phyloP scores from a whole-genome alignment of 345 rosid genomes.

The Euphorbia pulcherrima region DNA sequence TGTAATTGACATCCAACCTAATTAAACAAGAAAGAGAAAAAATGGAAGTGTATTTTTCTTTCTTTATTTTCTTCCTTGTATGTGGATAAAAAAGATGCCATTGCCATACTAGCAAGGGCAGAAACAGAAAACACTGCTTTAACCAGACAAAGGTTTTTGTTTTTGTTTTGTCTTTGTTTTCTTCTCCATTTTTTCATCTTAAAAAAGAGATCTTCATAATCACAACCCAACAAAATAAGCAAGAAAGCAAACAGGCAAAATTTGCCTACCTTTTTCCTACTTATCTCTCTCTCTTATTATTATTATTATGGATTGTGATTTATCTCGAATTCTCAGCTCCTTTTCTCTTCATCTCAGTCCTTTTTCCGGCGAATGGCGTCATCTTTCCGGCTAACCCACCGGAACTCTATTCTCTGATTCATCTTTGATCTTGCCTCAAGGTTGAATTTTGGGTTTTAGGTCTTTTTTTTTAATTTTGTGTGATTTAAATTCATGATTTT shows the following conservation, averaged over 20 bases:
- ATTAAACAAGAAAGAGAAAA: no score
- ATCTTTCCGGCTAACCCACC: slow-evolving; percentile 23
- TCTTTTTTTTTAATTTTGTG: no score
- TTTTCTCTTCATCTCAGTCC: slow-evolving; percentile 17
- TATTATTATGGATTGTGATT: slow-evolving; percentile 36
- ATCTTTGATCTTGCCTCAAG: slow-evolving; percentile 9
- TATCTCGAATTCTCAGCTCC: slow-evolving; percentile 33
- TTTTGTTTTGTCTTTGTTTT: neutral
- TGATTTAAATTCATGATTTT: no score
- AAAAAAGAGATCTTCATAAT: slow-evolving; percentile 6
- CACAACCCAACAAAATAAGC: slow-evolving; percentile 3
- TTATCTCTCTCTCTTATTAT: slow-evolving; percentile 8
- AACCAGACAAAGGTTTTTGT: slow-evolving; percentile 2
- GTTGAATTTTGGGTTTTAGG: neutral
- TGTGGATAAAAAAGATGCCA: neutral
- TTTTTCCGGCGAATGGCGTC: slow-evolving; percentile 31
- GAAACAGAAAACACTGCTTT: neutral
- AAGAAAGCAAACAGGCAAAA: slow-evolving; percentile 4
- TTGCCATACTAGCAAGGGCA: neutral
- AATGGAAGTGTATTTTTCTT: no score
- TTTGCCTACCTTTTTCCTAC: neutral
- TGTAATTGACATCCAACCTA: no score
- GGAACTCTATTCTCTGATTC: slow-evolving; percentile 24
- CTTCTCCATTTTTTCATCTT: slow-evolving; percentile 26
- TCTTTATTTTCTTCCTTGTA: no score